Conservation (phyloP, 148 eudicot species). For the Heliamphora exappendiculata region DNA sequence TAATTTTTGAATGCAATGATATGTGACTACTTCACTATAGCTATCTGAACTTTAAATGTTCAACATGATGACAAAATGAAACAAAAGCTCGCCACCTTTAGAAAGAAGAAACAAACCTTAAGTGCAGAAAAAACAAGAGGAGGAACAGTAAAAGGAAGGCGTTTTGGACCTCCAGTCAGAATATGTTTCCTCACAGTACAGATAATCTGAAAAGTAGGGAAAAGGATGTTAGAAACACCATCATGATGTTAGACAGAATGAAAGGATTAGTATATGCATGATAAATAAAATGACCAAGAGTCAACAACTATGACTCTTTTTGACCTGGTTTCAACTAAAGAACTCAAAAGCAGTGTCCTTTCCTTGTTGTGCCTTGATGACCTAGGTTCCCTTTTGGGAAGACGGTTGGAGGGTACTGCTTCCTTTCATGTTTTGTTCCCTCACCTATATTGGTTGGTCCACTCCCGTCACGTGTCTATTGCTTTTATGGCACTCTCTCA, state of each 20-base stretch:
- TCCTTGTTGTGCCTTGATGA: no score
- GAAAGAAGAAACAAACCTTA: slow-evolving; percentile 45
- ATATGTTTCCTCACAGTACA: slow-evolving; percentile 77
- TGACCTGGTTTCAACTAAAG: not conserved
- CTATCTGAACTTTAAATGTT: not conserved
- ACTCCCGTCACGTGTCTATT: no score
- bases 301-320: not conserved
- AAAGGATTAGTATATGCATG: no score
- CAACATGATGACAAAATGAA: not conserved
- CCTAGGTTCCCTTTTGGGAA: no score
- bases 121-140: slow-evolving; percentile 84
- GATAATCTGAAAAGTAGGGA: slow-evolving; percentile 58
- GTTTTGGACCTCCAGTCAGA: slow-evolving; percentile 77
- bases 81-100: not conserved
- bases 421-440: no score
- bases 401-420: no score
- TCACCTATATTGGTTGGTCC: no score
- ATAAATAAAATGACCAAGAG: not conserved
- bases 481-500: no score
- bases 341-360: no score
- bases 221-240: slow-evolving; percentile 6
- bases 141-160: slow-evolving; percentile 89
- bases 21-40: not conserved
- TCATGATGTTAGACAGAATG: not conserved
- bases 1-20: not conserved